These are phyloP conservation scores for Boeremia exigua DNA, from an alignment of 2,329 filamentous ascomycete species.

Conservation along the genomic window DNA sequence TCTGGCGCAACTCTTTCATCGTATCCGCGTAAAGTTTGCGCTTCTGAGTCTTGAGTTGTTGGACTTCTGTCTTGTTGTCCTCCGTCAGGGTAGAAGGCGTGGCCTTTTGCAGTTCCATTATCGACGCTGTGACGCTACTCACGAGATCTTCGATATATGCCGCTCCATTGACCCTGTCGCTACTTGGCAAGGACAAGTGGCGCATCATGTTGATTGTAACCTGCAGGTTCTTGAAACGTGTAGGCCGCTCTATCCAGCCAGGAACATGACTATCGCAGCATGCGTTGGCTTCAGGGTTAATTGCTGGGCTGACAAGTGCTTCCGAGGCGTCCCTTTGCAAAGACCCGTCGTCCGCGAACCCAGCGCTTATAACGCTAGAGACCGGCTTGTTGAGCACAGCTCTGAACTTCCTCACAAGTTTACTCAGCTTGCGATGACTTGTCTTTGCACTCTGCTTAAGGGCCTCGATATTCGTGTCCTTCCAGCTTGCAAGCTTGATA, in stretches of 20 bases:
- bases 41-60: conserved; percentile 90
- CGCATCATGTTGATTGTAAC: conserved; percentile 78
- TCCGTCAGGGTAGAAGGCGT: conserved; percentile 83
- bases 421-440: conserved; percentile 91
- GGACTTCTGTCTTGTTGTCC: conserved; percentile 82
- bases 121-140: conserved; percentile 69
- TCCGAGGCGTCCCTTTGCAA: conserved; percentile 19
- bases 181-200: conserved; percentile 62
- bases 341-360: conserved; percentile 38
- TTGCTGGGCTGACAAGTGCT: conserved; percentile 17
- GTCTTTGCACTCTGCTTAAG: conserved; percentile 86
- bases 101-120: conserved; percentile 77
- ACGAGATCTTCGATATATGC: conserved; percentile 71
- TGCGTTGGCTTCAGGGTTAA: conserved; percentile 23
- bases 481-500: conserved; percentile 95
- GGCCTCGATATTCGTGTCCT: conserved; percentile 92
- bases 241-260: conserved; percentile 55
- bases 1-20: conserved; percentile 78
- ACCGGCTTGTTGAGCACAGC: conserved; percentile 78
- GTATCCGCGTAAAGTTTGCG: conserved; percentile 89
- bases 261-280: conserved; percentile 32
- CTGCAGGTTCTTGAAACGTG: conserved; percentile 73
- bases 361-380: conserved; percentile 58
- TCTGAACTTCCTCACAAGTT: conserved; percentile 88
- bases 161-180: conserved; percentile 62